Conservation (phyloP, 1,284 basidiomycete genomes). For the Singerocomus rubriflavus region DNA sequence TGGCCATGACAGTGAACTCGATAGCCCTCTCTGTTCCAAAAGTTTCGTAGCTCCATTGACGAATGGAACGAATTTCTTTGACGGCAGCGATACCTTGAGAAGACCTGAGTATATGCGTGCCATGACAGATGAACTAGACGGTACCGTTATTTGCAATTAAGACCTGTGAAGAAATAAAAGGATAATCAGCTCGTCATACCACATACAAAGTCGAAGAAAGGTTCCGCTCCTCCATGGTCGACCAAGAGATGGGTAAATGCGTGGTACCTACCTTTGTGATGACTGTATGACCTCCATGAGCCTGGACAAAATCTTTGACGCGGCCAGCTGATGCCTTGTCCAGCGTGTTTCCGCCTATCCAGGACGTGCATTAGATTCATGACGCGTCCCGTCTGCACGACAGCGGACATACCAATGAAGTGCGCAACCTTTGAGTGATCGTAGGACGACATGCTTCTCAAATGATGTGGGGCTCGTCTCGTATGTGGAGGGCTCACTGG, state of each 20-base stretch:
- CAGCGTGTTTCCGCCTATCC: constrained; percentile 86
- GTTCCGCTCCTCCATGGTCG: constrained; percentile 2
- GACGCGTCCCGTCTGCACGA: constrained; percentile 14
- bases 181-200: constrained; percentile 9
- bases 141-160: constrained; percentile 95
- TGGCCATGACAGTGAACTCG: constrained; percentile 99
- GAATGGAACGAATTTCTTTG: constrained; percentile 97
- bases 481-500: constrained; percentile 6
- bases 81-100: constrained; percentile 91
- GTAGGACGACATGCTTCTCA: constrained; percentile 55
- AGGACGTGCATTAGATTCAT: constrained; percentile 14
- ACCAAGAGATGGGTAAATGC: constrained; percentile 20
- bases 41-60: constrained; percentile 99
- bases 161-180: constrained; percentile 50
- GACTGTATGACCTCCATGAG: constrained; percentile 93
- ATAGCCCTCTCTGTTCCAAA: constrained; percentile 95
- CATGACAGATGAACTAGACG: constrained; percentile 13
- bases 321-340: constrained; percentile 78
- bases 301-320: constrained; percentile 90
- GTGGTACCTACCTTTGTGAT: constrained; percentile 84
- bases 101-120: constrained; percentile 23
- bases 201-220: neutral
- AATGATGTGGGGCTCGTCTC: constrained; percentile 7
- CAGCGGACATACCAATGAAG: constrained; percentile 67
- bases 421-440: constrained; percentile 81